Conservation (phyloP, 495 filamentous ascomycete species). For the Penicillium psychrofluorescens region DNA sequence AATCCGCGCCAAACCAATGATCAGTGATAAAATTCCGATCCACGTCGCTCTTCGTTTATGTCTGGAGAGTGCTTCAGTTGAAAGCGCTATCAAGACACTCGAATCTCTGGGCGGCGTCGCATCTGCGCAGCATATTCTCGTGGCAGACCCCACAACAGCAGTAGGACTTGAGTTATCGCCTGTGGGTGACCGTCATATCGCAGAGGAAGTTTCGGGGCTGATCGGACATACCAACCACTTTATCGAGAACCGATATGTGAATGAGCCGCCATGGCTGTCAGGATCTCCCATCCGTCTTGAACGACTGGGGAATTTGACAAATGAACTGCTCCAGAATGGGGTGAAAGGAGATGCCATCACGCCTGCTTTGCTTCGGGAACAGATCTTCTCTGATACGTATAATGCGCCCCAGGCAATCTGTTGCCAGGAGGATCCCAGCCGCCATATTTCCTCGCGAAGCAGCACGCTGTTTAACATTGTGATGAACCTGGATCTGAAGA, state of each 20-base stretch:
- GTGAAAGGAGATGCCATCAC: slow-evolving; percentile 14
- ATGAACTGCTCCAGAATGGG: slow-evolving; percentile 17
- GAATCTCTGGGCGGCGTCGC: slow-evolving; percentile 47
- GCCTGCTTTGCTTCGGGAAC: slow-evolving; percentile 16
- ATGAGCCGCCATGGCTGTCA: slow-evolving; percentile 45
- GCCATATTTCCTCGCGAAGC: slow-evolving; percentile 9
- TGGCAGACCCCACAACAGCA: slow-evolving; percentile 47
- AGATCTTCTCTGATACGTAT: slow-evolving; percentile 27
- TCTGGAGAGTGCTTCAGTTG: slow-evolving; percentile 47
- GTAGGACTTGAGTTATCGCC: slow-evolving; percentile 54
- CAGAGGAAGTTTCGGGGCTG: slow-evolving; percentile 35
- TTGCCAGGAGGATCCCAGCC: slow-evolving; percentile 15
- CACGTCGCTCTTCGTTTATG: slow-evolving; percentile 56
- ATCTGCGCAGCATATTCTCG: slow-evolving; percentile 53
- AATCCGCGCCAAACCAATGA: slow-evolving; percentile 51
- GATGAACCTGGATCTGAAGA: slow-evolving; percentile 23
- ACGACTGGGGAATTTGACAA: slow-evolving; percentile 34
- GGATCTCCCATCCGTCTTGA: slow-evolving; percentile 46
- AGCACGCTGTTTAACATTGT: slow-evolving; percentile 31
- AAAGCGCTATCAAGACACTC: slow-evolving; percentile 42
- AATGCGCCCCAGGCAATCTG: slow-evolving; percentile 30
- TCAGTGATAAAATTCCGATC: slow-evolving; percentile 47
- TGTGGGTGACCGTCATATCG: slow-evolving; percentile 42
- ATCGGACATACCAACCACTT: slow-evolving; percentile 62
- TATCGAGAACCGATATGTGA: slow-evolving; percentile 38